These are phyloP conservation scores for Martensiomyces pterosporus DNA, from an alignment of 192 early-diverging fungal genomes.

Conservation along the genomic window DNA sequence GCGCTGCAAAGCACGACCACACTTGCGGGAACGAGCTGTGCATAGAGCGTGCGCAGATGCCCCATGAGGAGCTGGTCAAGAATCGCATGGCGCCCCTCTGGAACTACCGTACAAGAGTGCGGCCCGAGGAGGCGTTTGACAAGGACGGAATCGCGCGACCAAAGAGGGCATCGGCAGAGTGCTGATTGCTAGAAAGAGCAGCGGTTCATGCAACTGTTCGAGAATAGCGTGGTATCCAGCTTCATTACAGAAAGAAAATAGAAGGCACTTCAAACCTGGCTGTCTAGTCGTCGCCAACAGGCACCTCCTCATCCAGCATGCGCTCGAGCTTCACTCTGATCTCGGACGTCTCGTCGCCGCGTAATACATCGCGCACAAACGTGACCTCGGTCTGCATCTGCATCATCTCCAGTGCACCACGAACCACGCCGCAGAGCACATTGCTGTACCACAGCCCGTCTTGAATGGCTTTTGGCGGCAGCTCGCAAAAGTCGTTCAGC, in stretches of 20 bases:
- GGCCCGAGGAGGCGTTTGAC: slow-evolving; percentile 39
- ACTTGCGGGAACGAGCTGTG: slow-evolving; percentile 43
- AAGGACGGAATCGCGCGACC: slow-evolving; percentile 24
- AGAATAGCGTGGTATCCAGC: background rate
- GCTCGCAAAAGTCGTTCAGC: slow-evolving; percentile 94
- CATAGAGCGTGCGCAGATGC: slow-evolving; percentile 31
- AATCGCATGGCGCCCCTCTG: slow-evolving; percentile 32
- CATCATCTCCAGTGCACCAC: slow-evolving; percentile 96
- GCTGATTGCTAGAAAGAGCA: too few relatives aligned
- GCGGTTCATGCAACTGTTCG: too few relatives aligned
- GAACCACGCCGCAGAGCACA: slow-evolving; percentile 87
- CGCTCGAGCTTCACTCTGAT: slow-evolving; percentile 86
- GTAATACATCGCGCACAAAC: slow-evolving; percentile 79
- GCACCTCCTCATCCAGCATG: slow-evolving; percentile 93
- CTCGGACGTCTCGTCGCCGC: slow-evolving; percentile 86
- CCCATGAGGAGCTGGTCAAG: slow-evolving; percentile 35
- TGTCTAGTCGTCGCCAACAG: slow-evolving; percentile 81
- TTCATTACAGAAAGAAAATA: background rate
- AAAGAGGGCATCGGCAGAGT: too few relatives aligned
- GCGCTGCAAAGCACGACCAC: slow-evolving; percentile 34
- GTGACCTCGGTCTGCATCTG: slow-evolving; percentile 85
- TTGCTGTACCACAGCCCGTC: slow-evolving; percentile 95
- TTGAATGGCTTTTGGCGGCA: slow-evolving; percentile 74
- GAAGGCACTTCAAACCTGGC: background rate
- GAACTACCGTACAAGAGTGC: slow-evolving; percentile 34